Conservation (phyloP, 1,284 basidiomycete species). For the Rhodotorula mucilaginosa region DNA sequence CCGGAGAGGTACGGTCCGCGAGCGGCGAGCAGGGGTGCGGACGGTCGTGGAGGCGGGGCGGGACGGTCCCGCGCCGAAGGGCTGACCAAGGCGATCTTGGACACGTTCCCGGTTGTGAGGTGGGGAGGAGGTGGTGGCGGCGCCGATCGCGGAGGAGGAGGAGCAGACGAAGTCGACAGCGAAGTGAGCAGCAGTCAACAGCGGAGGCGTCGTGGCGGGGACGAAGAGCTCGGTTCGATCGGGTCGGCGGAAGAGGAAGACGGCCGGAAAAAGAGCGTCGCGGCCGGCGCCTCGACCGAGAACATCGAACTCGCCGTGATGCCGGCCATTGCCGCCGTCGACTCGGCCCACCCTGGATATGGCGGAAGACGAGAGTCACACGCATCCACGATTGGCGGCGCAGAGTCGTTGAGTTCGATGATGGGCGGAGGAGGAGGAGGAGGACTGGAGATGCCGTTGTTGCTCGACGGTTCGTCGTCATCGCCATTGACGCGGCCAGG, state of each 20-base stretch:
- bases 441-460: not conserved
- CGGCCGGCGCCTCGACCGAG: conserved; percentile 3
- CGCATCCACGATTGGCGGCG: not conserved
- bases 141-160: conserved; percentile 15
- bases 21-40: conserved; percentile 22
- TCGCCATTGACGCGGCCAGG: no score
- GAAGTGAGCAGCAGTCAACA: not conserved
- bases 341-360: not conserved
- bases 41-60: conserved; percentile 47
- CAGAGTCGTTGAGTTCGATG: conserved; percentile 6
- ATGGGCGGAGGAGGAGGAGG: not conserved
- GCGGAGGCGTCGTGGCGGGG: not conserved
- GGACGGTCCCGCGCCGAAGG: conserved; percentile 71
- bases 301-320: conserved; percentile 11
- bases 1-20: conserved; percentile 88
- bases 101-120: conserved; percentile 89
- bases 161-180: not conserved
- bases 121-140: conserved; percentile 54
- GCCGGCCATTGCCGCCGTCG: not conserved
- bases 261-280: conserved; percentile 5
- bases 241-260: conserved; percentile 3
- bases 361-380: not conserved
- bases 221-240: not conserved
- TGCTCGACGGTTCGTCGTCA: no score
- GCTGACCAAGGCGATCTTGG: conserved; percentile 81